Evolutionary conservation across 805 yeast species (phyloP).

Genomic region (Candida hispaniensis): DNA sequence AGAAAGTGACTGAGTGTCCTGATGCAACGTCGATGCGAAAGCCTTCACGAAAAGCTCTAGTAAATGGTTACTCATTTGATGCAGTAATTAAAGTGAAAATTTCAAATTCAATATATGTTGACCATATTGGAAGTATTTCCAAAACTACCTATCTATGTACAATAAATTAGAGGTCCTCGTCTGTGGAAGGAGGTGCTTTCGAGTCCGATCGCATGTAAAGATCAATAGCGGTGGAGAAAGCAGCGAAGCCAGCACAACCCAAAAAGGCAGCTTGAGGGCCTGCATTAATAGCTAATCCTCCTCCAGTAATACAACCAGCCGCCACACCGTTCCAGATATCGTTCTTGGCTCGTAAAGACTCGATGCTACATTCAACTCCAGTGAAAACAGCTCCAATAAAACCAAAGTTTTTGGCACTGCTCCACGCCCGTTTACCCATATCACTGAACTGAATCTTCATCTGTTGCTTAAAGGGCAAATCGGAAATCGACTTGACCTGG

Average conservation of each 20-base stretch:
- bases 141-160: too few relatives aligned
- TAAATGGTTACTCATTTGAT: too few relatives aligned
- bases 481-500: conserved; percentile 50
- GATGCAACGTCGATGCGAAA: conserved; percentile 22
- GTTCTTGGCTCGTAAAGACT: conserved; percentile 75
- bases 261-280: conserved; percentile 88
- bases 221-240: conserved; percentile 64
- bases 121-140: too few relatives aligned
- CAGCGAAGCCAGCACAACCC: conserved; percentile 98
- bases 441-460: conserved; percentile 83
- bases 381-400: conserved; percentile 83
- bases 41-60: conserved; percentile 25
- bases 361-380: conserved; percentile 86
- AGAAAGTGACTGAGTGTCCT: conserved; percentile 24
- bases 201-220: conserved; percentile 75
- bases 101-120: too few relatives aligned
- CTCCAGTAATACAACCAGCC: conserved; percentile 97
- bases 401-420: conserved; percentile 89
- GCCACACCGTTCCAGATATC: conserved; percentile 84
- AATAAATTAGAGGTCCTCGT: conserved; percentile 45
- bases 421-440: conserved; percentile 81
- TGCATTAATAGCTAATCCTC: conserved; percentile 80
- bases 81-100: too few relatives aligned
- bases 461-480: conserved; percentile 85
- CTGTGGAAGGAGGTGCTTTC: conserved; percentile 74